Base-by-base conservation (phyloP, 306 rosid species). In the Trifolium subterraneum region DNA sequence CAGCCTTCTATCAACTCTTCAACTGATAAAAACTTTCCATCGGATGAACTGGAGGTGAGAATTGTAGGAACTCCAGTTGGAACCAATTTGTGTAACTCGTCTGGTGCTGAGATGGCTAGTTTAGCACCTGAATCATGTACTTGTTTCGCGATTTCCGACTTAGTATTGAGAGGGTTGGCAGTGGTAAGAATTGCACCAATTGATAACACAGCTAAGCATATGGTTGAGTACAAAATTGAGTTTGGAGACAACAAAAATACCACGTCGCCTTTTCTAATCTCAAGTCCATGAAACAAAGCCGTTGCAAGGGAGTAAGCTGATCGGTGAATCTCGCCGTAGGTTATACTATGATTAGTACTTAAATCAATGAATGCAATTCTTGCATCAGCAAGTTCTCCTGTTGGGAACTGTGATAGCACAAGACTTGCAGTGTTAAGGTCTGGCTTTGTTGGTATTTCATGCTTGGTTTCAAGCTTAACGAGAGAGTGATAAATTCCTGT, bases 121-220 rank as follows among this genome's bases (percentile, higher is more conserved):
- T 78, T 93, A 7, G 97, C 86, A 18, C 90, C 83, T 0, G 97
- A 93, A 76, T 93, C 88, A 0, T 27, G 36, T 13, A 90, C 92
- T 87, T 93, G 97, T 64, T 93, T 91, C 11, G 76, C 79, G 4
- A 88, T 88, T 83, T 91, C 98, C 23, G 93, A 69, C 51, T 52
- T 70, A 2, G 90, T 93, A 61, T 93, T 89, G 8, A 90, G 76
- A 1, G 96, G 98, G 60, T 93, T 93, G 8, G 97, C 88, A 1
- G 98, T 86, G 63, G 92, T 89, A 7, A 90, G 68, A 45, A 88
- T 69, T 54, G 98, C 98, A 6, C 98, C 97, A 35, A 89, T 14
- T 15, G 90, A 89, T 15, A 93, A 51, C 71, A 91, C 96, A 3
- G 96, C 93, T 29, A 93, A 42, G 72, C 93, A 93, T 31, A 89